These are phyloP conservation scores for Polygonum maritimum DNA, from an alignment of 148 eudicot species.

Conservation along the genomic window DNA sequence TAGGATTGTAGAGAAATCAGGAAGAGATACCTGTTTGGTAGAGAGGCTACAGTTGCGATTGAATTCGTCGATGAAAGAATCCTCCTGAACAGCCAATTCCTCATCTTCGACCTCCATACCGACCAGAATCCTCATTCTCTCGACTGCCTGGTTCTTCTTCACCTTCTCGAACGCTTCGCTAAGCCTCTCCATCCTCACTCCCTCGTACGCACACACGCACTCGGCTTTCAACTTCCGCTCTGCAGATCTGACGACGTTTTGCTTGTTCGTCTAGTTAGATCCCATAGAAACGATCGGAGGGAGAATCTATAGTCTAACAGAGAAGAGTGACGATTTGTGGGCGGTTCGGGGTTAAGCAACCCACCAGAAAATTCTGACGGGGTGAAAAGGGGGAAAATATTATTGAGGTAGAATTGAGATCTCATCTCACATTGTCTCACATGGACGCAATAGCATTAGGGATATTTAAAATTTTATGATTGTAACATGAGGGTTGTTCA, in stretches of 20 bases:
- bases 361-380: not conserved
- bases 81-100: constrained; percentile 35
- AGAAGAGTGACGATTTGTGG: not conserved
- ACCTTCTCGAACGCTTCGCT: constrained; percentile 45
- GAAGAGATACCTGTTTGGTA: constrained; percentile 56
- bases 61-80: constrained; percentile 64
- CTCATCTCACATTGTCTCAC: too few species aligned
- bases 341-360: constrained; percentile 3
- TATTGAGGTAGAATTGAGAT: too few species aligned
- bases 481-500: too few species aligned
- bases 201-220: not conserved
- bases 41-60: constrained; percentile 79
- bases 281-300: not conserved
- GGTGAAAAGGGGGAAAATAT: not conserved
- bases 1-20: not conserved
- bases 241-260: not conserved
- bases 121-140: constrained; percentile 76
- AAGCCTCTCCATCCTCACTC: constrained; percentile 51
- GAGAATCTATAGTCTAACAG: not conserved
- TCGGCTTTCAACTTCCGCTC: not conserved
- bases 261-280: not conserved
- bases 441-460: too few species aligned
- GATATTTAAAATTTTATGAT: too few species aligned
- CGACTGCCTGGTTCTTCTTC: constrained; percentile 61
- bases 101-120: constrained; percentile 82